Percentiles rank a stretch among this genome's conserved stretches.
These are phyloP conservation scores for Clitopilus hobsonii DNA, from an alignment of 768 basidiomycete genomes.

Conservation along the genomic window DNA sequence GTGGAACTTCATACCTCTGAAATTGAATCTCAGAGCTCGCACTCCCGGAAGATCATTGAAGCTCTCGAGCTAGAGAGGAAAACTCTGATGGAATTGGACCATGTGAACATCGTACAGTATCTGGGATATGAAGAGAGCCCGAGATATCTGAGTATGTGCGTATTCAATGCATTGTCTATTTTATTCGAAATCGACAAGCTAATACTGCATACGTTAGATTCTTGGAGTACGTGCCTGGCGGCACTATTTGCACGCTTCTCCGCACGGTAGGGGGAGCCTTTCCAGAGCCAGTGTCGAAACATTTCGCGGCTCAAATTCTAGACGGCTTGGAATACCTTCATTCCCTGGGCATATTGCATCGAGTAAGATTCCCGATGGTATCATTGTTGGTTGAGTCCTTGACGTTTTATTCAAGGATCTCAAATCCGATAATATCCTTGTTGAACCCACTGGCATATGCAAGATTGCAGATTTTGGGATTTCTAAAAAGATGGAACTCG, in stretches of 20 bases:
- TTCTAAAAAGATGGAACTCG: conserved; percentile 82
- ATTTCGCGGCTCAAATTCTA: conserved; percentile 83
- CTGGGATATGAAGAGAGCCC: conserved; percentile 81
- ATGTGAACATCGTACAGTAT: conserved; percentile 90
- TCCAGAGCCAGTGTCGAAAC: conserved; percentile 78
- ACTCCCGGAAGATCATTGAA: conserved; percentile 66
- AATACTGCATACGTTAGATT: conserved; percentile 59
- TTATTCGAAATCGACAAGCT: conserved; percentile 1
- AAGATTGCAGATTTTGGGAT: conserved; percentile 98
- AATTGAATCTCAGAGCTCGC: conserved; percentile 60
- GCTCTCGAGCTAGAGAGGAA: conserved; percentile 84
- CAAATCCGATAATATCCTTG: conserved; percentile 92
- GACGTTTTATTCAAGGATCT: too few species aligned
- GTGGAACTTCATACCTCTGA: conserved; percentile 80
- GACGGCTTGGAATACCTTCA: conserved; percentile 87
- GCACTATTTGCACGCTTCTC: conserved; percentile 80
- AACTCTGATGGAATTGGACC: conserved; percentile 82
- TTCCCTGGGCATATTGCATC: conserved; percentile 76
- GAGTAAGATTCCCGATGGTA: too few species aligned
- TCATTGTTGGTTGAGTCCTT: too few species aligned
- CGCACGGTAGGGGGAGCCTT: conserved; percentile 72
- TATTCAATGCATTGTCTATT: conserved; percentile 1
- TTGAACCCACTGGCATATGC: conserved; percentile 79
- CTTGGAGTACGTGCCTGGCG: conserved; percentile 93
- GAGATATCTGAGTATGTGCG: conserved; percentile 76